A percentile compares a stretch with the other conserved stretches of the same genome.
Evolutionary conservation across 2,329 filamentous ascomycete species (phyloP).

Genomic region (Exophiala lecanii-corni): DNA sequence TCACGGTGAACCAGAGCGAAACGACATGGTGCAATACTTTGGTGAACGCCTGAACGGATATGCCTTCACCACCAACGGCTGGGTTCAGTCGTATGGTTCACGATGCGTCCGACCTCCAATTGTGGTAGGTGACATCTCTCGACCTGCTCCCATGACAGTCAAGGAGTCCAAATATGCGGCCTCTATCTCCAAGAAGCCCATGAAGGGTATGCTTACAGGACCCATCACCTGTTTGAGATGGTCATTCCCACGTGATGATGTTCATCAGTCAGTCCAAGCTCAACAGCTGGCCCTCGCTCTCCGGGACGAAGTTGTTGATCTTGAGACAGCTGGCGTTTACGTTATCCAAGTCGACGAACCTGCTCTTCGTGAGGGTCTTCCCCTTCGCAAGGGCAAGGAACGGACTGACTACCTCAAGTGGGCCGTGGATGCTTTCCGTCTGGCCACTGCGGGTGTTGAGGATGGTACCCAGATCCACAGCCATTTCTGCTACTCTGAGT

Average conservation of each 20-base stretch:
- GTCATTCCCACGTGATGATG: slow-evolving; percentile 99
- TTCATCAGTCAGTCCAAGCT: slow-evolving; percentile 98
- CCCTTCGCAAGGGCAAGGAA: slow-evolving; percentile 88
- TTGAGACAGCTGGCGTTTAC: slow-evolving; percentile 91
- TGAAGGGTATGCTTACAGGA: slow-evolving; percentile 99
- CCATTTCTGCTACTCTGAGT: slow-evolving; percentile 99
- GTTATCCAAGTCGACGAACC: slow-evolving; percentile 99
- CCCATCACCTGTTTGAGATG: slow-evolving; percentile 98
- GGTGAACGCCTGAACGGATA: slow-evolving; percentile 96
- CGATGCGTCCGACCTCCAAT: slow-evolving; percentile 98
- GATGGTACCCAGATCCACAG: slow-evolving; percentile 99
- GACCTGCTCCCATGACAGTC: slow-evolving; percentile 95
- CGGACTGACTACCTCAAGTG: slow-evolving; percentile 95
- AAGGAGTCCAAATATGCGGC: slow-evolving; percentile 99
- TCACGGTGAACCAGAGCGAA: slow-evolving; percentile 98
- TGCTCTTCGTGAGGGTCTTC: slow-evolving; percentile 97
- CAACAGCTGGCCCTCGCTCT: slow-evolving; percentile 98
- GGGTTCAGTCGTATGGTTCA: slow-evolving; percentile 98
- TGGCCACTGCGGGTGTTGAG: slow-evolving; percentile 86
- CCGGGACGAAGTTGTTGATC: slow-evolving; percentile 96
- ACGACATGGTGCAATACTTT: slow-evolving; percentile 99
- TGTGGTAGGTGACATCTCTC: slow-evolving; percentile 97
- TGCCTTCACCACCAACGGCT: slow-evolving; percentile 97
- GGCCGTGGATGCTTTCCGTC: slow-evolving; percentile 97
- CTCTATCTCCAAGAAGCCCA: slow-evolving; percentile 93